Conservation (phyloP, 2,329 filamentous ascomycete species). For the Paraconiothyrium brasiliense region DNA sequence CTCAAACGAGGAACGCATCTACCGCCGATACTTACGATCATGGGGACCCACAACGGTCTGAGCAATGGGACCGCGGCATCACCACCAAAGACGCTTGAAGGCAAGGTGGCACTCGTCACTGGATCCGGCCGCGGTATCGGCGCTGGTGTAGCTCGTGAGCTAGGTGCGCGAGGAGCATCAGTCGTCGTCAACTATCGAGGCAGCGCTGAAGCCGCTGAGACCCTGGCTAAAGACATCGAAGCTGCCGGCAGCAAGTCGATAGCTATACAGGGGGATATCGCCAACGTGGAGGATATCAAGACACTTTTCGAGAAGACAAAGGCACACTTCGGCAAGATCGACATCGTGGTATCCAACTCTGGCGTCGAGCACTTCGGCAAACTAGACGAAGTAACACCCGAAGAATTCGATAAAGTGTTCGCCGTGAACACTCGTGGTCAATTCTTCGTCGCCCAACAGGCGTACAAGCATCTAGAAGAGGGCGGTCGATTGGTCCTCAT, state of each 20-base stretch:
- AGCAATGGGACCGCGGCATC: not conserved
- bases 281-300: slow-evolving; percentile 41
- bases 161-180: slow-evolving; percentile 53
- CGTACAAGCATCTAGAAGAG: slow-evolving; percentile 23
- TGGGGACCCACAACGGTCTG: not conserved
- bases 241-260: slow-evolving; percentile 32
- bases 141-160: slow-evolving; percentile 54
- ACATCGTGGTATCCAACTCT: slow-evolving; percentile 66
- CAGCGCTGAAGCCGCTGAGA: slow-evolving; percentile 34
- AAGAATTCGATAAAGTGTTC: slow-evolving; percentile 71
- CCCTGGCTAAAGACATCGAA: slow-evolving; percentile 36
- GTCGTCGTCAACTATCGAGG: slow-evolving; percentile 50
- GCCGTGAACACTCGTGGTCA: slow-evolving; percentile 60
- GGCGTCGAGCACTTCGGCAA: slow-evolving; percentile 59
- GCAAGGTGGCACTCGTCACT: slow-evolving; percentile 54
- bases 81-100: slow-evolving; percentile 29
- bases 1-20: slow-evolving; percentile 4
- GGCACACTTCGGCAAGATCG: slow-evolving; percentile 59
- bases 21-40: not conserved
- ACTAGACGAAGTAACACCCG: slow-evolving; percentile 68
- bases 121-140: slow-evolving; percentile 59
- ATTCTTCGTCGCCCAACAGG: slow-evolving; percentile 28
- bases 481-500: slow-evolving; percentile 26
- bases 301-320: slow-evolving; percentile 36
- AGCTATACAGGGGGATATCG: slow-evolving; percentile 44